Base-by-base conservation (phyloP, 176 grass and related monocot species). In the Typha latifolia region DNA sequence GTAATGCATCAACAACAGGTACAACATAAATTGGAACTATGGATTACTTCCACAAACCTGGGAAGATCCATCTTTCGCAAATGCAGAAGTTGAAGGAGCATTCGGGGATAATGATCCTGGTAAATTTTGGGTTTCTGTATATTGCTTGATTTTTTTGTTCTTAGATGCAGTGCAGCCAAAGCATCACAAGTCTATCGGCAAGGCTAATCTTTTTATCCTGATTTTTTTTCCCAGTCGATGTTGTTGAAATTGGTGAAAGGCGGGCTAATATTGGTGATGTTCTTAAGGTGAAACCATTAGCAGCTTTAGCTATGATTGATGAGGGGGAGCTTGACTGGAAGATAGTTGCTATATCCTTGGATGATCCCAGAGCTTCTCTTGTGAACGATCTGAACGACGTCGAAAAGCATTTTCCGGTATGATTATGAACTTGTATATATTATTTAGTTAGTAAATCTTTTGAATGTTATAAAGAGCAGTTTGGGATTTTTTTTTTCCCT, bases 311-410 rank as follows among this genome's bases (percentile, higher is more conserved):
- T 27, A 99, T 99, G 94, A 93, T 99, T 73, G 94, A 99, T 21
- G 93, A 97, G 66, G 93, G 93, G 31, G 89, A 92, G 73, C 88
- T 97, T 70, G 93, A 97, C 69, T 97, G 94, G 94, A 99, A 99
- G 72, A 93, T 99, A 24, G 82, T 99, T 76, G 89, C 86, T 67
- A 90, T 99, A 64, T 99, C 94, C 66, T 77, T 99, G 81, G 86
- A 99, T 74, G 94, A 99, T 67, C 89, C 94, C 14, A 91, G 84
- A 93, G 94, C 94, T 78, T 86, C 89, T 74, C 83, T 99, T 68
- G 94, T 99, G 62, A 90, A 99, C 82, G 89, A 93, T 69, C 83
- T 89, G 15, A 82, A 91, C 34, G 94, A 99, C 64, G 89, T 99
- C 49, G 94, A 99, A 51, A 82, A 92, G 51, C 94, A 99, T 84